Conservation (phyloP, 345 rosid species). For the Salix viminalis region DNA sequence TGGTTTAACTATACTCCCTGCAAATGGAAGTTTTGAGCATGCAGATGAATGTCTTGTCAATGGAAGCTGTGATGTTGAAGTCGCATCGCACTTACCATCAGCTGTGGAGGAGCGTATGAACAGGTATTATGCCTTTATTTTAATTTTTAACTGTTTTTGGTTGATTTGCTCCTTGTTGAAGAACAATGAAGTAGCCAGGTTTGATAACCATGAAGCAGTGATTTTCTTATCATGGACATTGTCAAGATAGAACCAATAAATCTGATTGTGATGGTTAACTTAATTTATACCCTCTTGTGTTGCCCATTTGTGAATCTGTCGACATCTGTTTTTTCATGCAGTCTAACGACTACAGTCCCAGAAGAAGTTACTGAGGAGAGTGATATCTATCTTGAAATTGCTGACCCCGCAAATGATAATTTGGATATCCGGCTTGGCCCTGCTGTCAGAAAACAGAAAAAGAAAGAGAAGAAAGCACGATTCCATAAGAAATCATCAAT, state of each 20-base stretch:
- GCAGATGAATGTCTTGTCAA: constrained; percentile 25
- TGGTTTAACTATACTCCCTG: constrained; percentile 1
- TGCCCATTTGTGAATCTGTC: constrained; percentile 4
- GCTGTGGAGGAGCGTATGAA: constrained; percentile 23
- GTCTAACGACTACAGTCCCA: constrained; percentile 30
- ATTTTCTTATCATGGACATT: background rate
- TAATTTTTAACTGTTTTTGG: background rate
- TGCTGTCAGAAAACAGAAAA: constrained; percentile 36
- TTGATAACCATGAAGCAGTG: background rate
- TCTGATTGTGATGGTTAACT: background rate
- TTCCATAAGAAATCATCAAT: constrained; percentile 27
- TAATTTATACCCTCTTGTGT: background rate
- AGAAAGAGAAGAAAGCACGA: constrained; percentile 45
- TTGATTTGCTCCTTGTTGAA: too few species aligned
- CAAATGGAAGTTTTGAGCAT: constrained; percentile 15
- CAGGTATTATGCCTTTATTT: constrained; percentile 29
- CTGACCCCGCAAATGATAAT: constrained; percentile 28
- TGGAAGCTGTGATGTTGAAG: constrained; percentile 19
- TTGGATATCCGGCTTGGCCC: constrained; percentile 17
- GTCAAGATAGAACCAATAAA: background rate
- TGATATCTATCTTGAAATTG: constrained; percentile 19
- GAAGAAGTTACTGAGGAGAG: constrained; percentile 26
- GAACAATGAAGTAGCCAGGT: background rate
- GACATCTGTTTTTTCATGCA: constrained; percentile 29
- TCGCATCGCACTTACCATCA: constrained; percentile 2